Evolutionary conservation across 2,329 filamentous ascomycete genomes (phyloP).

Genomic region (Plenodomus tracheiphilus): DNA sequence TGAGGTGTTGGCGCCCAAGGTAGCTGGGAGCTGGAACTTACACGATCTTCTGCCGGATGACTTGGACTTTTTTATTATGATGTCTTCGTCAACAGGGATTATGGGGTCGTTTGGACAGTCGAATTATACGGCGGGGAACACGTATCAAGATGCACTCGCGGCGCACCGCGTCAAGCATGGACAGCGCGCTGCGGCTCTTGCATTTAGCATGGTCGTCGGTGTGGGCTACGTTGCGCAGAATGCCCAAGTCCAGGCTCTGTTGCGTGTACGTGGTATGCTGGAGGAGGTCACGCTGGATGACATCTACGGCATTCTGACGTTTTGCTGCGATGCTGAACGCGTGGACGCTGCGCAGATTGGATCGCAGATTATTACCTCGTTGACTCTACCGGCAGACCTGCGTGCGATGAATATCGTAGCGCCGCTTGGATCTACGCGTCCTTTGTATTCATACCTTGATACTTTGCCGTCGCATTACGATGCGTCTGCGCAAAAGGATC

Average conservation of each 20-base stretch:
- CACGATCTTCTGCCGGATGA: slow-evolving; percentile 14
- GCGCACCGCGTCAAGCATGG: slow-evolving; percentile 20
- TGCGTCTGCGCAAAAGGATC: background rate
- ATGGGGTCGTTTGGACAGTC: slow-evolving; percentile 24
- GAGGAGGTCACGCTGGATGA: slow-evolving; percentile 19
- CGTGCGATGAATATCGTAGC: slow-evolving; percentile 15
- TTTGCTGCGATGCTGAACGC: slow-evolving; percentile 16
- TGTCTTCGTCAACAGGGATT: slow-evolving; percentile 25
- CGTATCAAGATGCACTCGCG: slow-evolving; percentile 30
- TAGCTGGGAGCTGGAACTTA: slow-evolving; percentile 40
- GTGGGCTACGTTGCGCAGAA: slow-evolving; percentile 20
- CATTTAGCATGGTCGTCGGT: slow-evolving; percentile 19
- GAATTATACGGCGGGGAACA: slow-evolving; percentile 30
- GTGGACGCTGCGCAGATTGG: slow-evolving; percentile 1
- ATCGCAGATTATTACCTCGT: slow-evolving; percentile 21
- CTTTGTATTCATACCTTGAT: slow-evolving; percentile 13
- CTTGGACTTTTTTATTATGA: slow-evolving; percentile 32
- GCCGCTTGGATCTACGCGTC: slow-evolving; percentile 18
- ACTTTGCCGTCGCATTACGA: slow-evolving; percentile 10
- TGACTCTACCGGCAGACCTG: slow-evolving; percentile 20
- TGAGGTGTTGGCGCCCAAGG: slow-evolving; percentile 26
- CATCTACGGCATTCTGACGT: slow-evolving; percentile 22
- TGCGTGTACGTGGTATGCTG: slow-evolving; percentile 10
- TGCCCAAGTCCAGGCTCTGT: slow-evolving; percentile 12
- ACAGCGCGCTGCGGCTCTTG: slow-evolving; percentile 17